Conservation (phyloP, 2,329 filamentous ascomycete genomes). For the Daldinia sp. region DNA sequence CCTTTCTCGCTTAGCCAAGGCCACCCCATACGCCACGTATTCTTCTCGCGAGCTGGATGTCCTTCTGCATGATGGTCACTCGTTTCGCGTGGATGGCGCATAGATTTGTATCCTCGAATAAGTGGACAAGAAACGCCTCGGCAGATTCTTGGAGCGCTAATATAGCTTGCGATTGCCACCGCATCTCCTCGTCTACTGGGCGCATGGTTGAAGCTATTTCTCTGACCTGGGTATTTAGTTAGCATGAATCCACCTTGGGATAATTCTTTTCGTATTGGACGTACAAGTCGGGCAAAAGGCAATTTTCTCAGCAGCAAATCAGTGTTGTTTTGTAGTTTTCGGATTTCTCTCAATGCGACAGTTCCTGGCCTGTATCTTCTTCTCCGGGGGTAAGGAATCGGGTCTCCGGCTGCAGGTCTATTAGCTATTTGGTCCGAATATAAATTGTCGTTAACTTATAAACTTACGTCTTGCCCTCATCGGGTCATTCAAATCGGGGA, state of each 20-base stretch:
- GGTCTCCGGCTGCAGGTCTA: conserved; percentile 71
- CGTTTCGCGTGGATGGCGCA: conserved; percentile 97
- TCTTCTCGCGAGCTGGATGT: conserved; percentile 88
- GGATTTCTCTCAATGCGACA: conserved; percentile 88
- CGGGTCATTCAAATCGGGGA: too few relatives aligned
- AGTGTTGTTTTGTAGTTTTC: conserved; percentile 87
- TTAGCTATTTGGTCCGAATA: conserved; percentile 36
- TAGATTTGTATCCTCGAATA: conserved; percentile 97
- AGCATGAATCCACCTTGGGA: conserved; percentile 7
- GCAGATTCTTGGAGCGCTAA: conserved; percentile 91
- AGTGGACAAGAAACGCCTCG: conserved; percentile 93
- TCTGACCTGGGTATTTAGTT: conserved; percentile 60
- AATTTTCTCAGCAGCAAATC: conserved; percentile 85
- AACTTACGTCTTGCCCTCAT: conserved; percentile 46
- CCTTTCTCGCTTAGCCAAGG: conserved; percentile 55
- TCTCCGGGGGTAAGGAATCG: conserved; percentile 68
- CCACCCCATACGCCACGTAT: conserved; percentile 83
- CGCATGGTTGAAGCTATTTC: conserved; percentile 76
- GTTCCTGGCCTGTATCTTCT: conserved; percentile 81
- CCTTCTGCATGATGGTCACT: conserved; percentile 97
- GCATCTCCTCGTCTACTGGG: conserved; percentile 72
- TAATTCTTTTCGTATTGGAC: conserved; percentile 31
- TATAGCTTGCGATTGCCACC: conserved; percentile 97
- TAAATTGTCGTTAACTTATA: conserved; percentile 41
- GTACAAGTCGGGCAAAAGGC: conserved; percentile 79